Evolutionary conservation across 495 filamentous ascomycete species (phyloP), one percentile per base, ranked within the genome.

Genomic region (Penicillium coffeae): DNA sequence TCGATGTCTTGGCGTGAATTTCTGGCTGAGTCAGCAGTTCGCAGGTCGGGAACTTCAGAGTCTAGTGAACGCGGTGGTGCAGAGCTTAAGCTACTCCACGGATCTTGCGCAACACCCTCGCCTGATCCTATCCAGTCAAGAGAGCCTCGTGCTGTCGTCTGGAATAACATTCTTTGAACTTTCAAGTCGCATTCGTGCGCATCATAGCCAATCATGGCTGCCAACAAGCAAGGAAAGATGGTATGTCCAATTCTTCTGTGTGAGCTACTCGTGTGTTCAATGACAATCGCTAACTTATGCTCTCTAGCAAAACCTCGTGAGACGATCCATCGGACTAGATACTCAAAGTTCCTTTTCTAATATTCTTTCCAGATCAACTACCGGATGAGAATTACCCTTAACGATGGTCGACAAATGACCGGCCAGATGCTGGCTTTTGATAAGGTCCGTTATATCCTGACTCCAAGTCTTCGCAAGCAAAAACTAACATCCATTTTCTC

Each of bases 161-260:
- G 38, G 34, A 21, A 33, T 10, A 19, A 20, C 78, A 76, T 78
- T 76, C 85, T 86, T 83, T 70, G 64, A 72, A 70, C 57, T 47
- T 66, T 53, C 52, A 75, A 80, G 85, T 84, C 87, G 85, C 83
- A 74, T 79, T 79, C 76, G 82, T 81, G 78, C 78, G 77, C 75
- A 70, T 32, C 19, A 64, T 59, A 56, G 72, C 63, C 68, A 86
- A 43, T 70, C 73, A 92, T 95, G 85, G 83, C 85, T 56, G 61
- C 79, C 45, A 96, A 96, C 80, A 94, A 94, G 68, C 89, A 95
- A 65, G 93, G 93, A 69, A 96, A 96, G 80, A 97, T 98, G 93
- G 93, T 97, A 77, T 84, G 90, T 70, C 36, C 54, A 47, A 63
- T 60, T 54, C 69, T 47, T 49, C 48, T 54, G 52, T 43, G 52